These are phyloP conservation scores for Penicillium bovifimosum DNA, from an alignment of 495 filamentous ascomycete species.

Conservation along the genomic window DNA sequence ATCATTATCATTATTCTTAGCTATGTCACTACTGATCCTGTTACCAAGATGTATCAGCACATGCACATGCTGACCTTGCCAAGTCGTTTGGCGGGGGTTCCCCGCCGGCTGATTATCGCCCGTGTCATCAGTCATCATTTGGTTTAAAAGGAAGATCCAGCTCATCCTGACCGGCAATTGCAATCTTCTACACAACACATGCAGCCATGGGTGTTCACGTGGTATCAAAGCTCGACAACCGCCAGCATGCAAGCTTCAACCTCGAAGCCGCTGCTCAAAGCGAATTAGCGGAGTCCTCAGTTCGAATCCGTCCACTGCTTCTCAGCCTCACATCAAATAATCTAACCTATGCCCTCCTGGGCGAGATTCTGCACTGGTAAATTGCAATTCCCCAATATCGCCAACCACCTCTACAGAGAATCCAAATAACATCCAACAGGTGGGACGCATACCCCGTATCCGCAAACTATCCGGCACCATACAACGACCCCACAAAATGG, in stretches of 20 bases:
- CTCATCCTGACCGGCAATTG: not conserved
- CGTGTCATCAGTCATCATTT: not conserved
- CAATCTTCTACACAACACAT: not conserved
- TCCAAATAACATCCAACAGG: conserved; percentile 6
- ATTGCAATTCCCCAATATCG: not conserved
- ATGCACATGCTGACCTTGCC: no score
- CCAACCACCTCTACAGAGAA: not conserved
- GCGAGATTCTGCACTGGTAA: conserved; percentile 18
- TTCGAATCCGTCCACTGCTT: conserved; percentile 42
- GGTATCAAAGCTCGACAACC: conserved; percentile 22
- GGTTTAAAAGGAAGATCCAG: not conserved
- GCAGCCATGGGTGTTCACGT: conserved; percentile 18
- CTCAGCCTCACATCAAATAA: conserved; percentile 52
- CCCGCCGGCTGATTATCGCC: not conserved
- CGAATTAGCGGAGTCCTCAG: conserved; percentile 14
- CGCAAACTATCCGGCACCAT: conserved; percentile 41
- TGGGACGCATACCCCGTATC: conserved; percentile 38
- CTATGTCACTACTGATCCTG: no score
- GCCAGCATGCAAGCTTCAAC: conserved; percentile 15
- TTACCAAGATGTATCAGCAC: no score
- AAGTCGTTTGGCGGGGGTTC: not conserved
- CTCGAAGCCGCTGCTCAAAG: not conserved
- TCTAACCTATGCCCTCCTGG: conserved; percentile 48
- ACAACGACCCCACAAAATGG: conserved; percentile 43
- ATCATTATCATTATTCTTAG: not conserved